phyloP scores from a whole-genome alignment of 164 flowering plant genomes.

The Berberis vulgaris region DNA sequence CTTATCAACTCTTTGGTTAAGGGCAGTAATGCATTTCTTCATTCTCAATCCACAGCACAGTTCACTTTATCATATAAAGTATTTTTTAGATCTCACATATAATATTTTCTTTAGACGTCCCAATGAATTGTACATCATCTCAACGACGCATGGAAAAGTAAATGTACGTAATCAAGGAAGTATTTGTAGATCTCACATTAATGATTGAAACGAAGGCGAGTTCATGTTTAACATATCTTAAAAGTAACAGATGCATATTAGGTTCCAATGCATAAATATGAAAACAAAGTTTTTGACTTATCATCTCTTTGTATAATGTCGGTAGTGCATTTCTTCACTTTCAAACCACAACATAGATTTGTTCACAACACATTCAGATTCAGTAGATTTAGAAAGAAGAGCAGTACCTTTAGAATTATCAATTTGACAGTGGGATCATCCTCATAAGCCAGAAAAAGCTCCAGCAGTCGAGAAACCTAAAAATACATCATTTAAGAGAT shows the following conservation, averaged over 20 bases:
- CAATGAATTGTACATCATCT: no score
- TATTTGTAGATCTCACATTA: no score
- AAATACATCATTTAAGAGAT: background rate
- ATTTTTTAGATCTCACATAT: background rate
- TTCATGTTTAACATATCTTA: no score
- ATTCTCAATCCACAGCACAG: no score
- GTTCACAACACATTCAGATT: background rate
- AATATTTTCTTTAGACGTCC: no score
- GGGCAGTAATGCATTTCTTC: no score
- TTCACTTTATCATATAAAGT: background rate
- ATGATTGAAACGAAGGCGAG: no score
- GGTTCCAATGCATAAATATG: background rate
- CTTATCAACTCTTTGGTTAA: background rate
- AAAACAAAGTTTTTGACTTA: background rate
- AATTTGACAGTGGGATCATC: slow-evolving; percentile 56
- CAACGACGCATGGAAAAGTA: no score
- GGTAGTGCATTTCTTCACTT: no score
- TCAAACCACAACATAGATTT: background rate
- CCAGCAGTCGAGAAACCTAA: slow-evolving; percentile 53
- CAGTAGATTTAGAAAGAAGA: background rate
- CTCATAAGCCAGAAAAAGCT: slow-evolving; percentile 56
- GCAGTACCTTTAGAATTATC: slow-evolving; percentile 64
- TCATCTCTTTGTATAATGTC: background rate
- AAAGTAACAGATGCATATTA: background rate
- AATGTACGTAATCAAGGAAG: no score